Base-by-base conservation (phyloP, 495 filamentous ascomycete genomes). In the Bryoglossum gracile region DNA sequence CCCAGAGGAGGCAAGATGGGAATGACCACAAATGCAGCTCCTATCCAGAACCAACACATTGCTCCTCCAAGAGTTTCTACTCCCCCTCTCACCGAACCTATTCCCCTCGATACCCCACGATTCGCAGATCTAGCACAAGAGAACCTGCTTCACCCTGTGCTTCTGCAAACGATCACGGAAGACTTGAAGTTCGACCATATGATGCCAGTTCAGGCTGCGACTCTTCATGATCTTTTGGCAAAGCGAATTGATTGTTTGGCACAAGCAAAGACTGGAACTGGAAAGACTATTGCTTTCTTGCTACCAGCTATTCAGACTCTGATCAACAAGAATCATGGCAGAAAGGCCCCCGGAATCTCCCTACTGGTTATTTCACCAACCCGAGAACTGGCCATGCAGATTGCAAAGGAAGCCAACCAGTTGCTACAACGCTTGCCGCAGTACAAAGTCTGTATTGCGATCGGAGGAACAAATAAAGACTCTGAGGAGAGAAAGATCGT, bases 251-350 rank as follows among this genome's bases (percentile, higher is more conserved):
- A 70, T 55, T 50, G 62, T 43, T 51, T 72, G 22, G 81, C 77
- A 17, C 81, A 84, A 62, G 81, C 81, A 38, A 83, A 82, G 60
- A 84, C 81, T 35, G 81, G 81, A 47, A 85, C 81, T 4, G 81
- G 81, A 43, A 85, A 85, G 63, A 85, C 80, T 0, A 60, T 84
- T 35, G 81, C 77, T 16, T 85, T 85, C 62, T 68, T 85, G 16
- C 54, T 83, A 8, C 81, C 81, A 23, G 75, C 80, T n/a, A 61
- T 85, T 34, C 78, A 85, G 53, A 80, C 70, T 25, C 72, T 85
- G 36, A 65, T 83, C 35, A 60, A 58, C 55, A 58, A 51, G 23
- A 53, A 62, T 2, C 25, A 48, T 19, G 25, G 9, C 3, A n/a
- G n/a, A n/a, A 24, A 32, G 2, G 49, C 48, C 1, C 40, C 42